These are phyloP conservation scores for Phytomonas francai DNA, from an alignment of 208 protist species.

Conservation along the genomic window DNA sequence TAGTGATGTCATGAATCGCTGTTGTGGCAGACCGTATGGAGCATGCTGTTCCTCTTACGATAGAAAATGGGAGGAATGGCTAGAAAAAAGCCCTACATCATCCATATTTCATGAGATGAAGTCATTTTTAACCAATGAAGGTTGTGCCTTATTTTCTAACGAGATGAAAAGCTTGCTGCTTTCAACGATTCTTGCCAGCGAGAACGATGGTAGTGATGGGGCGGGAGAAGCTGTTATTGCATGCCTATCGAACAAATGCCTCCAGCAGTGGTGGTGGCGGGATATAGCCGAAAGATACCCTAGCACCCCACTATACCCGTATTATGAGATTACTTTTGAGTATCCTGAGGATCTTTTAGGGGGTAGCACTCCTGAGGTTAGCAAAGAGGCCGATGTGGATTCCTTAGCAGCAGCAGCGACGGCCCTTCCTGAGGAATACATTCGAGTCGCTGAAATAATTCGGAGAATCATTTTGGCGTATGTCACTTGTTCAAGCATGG, in stretches of 20 bases:
- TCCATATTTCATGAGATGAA: not conserved
- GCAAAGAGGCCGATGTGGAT: not conserved
- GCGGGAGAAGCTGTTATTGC: not conserved
- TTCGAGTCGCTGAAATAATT: conserved; percentile 1
- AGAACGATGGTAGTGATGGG: not conserved
- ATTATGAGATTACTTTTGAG: conserved; percentile 1
- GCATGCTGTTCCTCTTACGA: not conserved
- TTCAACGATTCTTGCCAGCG: not conserved
- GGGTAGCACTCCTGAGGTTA: not conserved
- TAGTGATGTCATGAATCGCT: not conserved
- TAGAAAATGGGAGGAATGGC: not conserved
- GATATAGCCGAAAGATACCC: not conserved
- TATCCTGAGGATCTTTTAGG: not conserved
- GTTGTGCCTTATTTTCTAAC: not conserved
- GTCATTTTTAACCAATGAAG: not conserved
- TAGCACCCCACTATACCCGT: not conserved
- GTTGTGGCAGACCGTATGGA: not conserved
- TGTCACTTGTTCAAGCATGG: not conserved
- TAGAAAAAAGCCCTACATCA: not conserved
- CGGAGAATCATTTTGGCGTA: conserved; percentile 4
- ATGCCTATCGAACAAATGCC: not conserved
- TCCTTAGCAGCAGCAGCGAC: not conserved
- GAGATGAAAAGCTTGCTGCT: not conserved
- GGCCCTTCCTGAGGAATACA: not conserved
- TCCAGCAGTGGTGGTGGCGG: not conserved